Conservation (phyloP, 805 yeast genomes). For the Candida tibetensis region DNA sequence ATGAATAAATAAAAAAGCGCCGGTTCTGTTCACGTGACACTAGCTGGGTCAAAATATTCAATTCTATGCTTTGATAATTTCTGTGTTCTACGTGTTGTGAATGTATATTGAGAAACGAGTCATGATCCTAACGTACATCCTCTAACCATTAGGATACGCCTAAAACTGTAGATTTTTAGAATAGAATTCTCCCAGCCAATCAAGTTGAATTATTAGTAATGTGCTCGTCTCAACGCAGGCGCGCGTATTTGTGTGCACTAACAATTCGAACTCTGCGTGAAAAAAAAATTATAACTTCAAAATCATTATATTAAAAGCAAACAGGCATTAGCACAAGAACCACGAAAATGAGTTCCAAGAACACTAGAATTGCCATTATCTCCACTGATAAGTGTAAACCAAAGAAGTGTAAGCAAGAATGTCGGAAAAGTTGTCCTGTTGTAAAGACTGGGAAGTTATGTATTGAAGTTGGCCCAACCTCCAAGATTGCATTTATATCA, state of each 20-base stretch:
- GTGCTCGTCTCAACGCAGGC: constrained; percentile 18
- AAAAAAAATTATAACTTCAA: constrained; percentile 8
- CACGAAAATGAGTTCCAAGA: constrained; percentile 32
- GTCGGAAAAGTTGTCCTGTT: constrained; percentile 95
- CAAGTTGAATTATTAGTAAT: constrained; percentile 19
- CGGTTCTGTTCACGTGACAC: too few relatives aligned
- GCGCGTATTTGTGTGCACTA: constrained; percentile 18
- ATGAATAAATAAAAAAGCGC: too few relatives aligned
- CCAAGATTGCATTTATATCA: constrained; percentile 91
- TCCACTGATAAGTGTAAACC: constrained; percentile 95
- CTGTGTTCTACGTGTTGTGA: too few relatives aligned
- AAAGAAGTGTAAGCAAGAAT: constrained; percentile 97
- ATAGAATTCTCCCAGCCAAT: too few relatives aligned
- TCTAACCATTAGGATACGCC: too few relatives aligned
- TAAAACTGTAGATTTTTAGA: too few relatives aligned
- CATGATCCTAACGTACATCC: too few relatives aligned
- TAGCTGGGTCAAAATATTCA: too few relatives aligned
- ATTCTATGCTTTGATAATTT: too few relatives aligned
- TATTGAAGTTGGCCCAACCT: constrained; percentile 89
- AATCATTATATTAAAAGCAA: background rate
- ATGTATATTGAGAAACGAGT: too few relatives aligned
- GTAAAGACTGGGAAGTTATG: constrained; percentile 97
- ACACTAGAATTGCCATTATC: constrained; percentile 93
- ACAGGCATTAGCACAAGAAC: background rate
- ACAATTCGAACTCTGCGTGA: constrained; percentile 8